Conservation (phyloP, 2,329 filamentous ascomycete genomes). For the Alternaria longipes region DNA sequence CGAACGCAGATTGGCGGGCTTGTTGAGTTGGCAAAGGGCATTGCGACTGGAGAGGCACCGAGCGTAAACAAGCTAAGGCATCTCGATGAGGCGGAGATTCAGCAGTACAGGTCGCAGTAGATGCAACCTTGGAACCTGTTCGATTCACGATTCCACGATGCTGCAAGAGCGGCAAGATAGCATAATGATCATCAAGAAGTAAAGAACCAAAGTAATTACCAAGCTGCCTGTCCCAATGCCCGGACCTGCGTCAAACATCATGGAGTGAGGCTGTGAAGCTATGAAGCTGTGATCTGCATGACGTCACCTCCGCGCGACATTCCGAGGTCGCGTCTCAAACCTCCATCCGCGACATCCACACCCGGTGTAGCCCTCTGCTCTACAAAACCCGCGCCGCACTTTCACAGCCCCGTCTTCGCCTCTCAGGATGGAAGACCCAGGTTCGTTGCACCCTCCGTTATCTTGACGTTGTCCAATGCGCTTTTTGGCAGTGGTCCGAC, state of each 20-base stretch:
- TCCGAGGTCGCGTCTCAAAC: slow-evolving; percentile 20
- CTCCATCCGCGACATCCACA: not conserved
- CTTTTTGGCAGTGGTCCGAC: not conserved
- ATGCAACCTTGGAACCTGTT: not conserved
- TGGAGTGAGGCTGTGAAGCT: not conserved
- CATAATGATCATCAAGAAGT: not conserved
- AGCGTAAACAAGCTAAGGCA: slow-evolving; percentile 80
- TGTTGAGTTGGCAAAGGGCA: slow-evolving; percentile 78
- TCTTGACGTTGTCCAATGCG: not conserved
- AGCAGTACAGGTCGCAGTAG: slow-evolving; percentile 49
- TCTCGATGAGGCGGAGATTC: slow-evolving; percentile 63
- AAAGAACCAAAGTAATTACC: not conserved
- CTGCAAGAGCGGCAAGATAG: not conserved
- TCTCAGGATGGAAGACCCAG: slow-evolving; percentile 37
- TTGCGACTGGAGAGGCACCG: slow-evolving; percentile 75
- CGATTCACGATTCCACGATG: not conserved
- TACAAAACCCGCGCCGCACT: not conserved
- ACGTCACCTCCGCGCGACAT: slow-evolving; percentile 18
- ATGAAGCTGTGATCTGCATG: slow-evolving; percentile 1
- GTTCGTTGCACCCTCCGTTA: not conserved
- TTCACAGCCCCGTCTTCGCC: not conserved
- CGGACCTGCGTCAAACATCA: too few relatives aligned
- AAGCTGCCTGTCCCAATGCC: not conserved
- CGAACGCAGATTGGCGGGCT: slow-evolving; percentile 71
- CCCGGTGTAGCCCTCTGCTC: not conserved